Base-by-base conservation (phyloP, 345 rosid genomes). In the Eucalyptus regnans region DNA sequence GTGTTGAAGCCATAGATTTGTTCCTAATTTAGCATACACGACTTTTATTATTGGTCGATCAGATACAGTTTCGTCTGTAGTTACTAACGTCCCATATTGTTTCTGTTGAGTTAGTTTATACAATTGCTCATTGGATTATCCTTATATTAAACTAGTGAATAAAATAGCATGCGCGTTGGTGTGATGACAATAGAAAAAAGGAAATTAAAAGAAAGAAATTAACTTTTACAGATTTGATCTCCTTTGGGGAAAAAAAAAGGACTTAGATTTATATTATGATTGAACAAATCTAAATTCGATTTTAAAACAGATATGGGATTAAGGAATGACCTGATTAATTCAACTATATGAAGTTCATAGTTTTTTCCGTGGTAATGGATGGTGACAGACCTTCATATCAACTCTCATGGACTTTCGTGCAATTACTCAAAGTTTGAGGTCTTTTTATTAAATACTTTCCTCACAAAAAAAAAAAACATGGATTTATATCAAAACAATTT, bases 31-130 rank as follows among this genome's bases (percentile, higher is more conserved):
- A n/a, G 37, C 41, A 15, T 15, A n/a, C 76, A 64, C 41, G 0
- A 7, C 33, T 62, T 62, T 62, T 29, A 29, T 62, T 62, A 62
- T 62, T 13, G 1, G 7, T 6, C 16, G 31, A 29, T 62, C 7
- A 62, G 8, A 62, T 62, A 29, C 0, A 64, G 17, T n/a, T 64
- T 14, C 0, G 3, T 64, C 0, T n/a, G 3, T 64, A 14, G 41
- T 64, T 33, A 33, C 2, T 33, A 0, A 33, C 1, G 25, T 33
- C 2, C 2, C 25, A 3, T 7, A 17, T 18, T 68, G 17, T 68
- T 33, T 1, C 9, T 17, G 11, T 37, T 5, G 81, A 17, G 23
- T 33, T 68, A 68, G 80, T 9, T 33, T 68, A 17, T 33, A 18
- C 44, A 18, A 68, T 68, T 68, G 81, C 25, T 68, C 23, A 33